Evolutionary conservation across 148 eudicot genomes (phyloP).

Genomic region (Cornus controversa): DNA sequence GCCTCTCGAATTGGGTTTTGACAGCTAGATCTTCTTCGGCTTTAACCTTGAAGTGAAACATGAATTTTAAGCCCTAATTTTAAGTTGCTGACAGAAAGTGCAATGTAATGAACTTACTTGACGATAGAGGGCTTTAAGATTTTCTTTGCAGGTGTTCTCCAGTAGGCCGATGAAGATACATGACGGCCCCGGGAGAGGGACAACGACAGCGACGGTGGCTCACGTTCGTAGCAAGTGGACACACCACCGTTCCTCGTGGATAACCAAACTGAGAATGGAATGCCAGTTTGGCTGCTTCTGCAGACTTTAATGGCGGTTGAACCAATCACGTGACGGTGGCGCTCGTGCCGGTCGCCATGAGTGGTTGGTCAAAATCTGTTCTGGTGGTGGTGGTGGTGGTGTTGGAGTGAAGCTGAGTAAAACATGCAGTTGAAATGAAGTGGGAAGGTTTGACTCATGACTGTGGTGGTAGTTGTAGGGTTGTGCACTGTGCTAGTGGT

Average conservation of each 20-base stretch:
- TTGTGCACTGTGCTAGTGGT: too few species aligned
- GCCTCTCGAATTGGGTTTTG: too few species aligned
- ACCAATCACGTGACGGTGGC: conserved; percentile 31
- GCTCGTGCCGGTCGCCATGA: conserved; percentile 50
- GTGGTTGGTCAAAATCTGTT: background rate
- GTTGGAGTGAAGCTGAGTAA: background rate
- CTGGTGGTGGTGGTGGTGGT: background rate
- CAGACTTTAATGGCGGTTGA: conserved; percentile 20
- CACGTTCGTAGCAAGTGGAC: conserved; percentile 20
- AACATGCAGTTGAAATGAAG: background rate
- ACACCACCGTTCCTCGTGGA: conserved; percentile 28
- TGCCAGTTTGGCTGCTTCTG: conserved; percentile 28
- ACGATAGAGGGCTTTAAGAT: conserved; percentile 86
- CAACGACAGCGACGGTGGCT: conserved; percentile 17
- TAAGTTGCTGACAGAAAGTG: background rate
- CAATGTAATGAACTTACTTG: conserved; percentile 38
- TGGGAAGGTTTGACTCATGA: background rate
- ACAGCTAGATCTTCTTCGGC: too few species aligned
- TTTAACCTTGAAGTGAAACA: too few species aligned
- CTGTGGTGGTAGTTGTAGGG: too few species aligned
- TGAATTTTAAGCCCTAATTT: background rate
- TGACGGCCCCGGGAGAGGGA: conserved; percentile 56
- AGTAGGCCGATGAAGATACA: conserved; percentile 82
- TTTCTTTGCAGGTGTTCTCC: conserved; percentile 85
- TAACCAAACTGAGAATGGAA: conserved; percentile 34